These are phyloP conservation scores for Pythium aristosporum DNA, from an alignment of 352 stramenopile genomes.

Conservation along the genomic window DNA sequence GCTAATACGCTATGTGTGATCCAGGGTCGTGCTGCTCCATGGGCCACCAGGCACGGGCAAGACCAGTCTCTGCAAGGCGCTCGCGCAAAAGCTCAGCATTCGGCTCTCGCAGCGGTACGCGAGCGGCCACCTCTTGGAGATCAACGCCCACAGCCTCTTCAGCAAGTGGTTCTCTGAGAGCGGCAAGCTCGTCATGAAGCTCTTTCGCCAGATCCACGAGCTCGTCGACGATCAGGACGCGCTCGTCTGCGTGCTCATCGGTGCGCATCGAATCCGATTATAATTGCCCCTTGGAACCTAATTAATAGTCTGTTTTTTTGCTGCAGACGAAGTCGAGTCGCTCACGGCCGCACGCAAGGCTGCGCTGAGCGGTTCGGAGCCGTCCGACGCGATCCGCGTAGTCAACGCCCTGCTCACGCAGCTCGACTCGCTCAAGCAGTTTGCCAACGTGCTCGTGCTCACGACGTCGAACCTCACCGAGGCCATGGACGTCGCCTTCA, in stretches of 20 bases:
- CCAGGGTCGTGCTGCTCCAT: conserved; percentile 86
- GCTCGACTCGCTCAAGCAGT: conserved; percentile 79
- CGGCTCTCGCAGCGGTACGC: conserved; percentile 68
- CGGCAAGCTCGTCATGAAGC: conserved; percentile 91
- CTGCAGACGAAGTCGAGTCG: conserved; percentile 90
- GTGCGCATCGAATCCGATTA: conserved; percentile 26
- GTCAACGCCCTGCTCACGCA: conserved; percentile 93
- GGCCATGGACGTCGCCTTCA: conserved; percentile 91
- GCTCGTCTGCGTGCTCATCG: conserved; percentile 92
- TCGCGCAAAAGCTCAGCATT: conserved; percentile 93
- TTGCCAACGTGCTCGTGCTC: conserved; percentile 91
- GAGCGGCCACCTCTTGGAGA: conserved; percentile 84
- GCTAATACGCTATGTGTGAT: not conserved
- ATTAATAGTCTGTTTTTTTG: too few species aligned
- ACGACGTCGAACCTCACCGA: conserved; percentile 93
- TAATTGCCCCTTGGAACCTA: not conserved
- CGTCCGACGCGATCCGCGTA: conserved; percentile 89
- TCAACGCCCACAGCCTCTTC: conserved; percentile 93
- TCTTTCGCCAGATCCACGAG: conserved; percentile 91
- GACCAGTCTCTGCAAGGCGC: conserved; percentile 89
- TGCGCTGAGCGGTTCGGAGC: conserved; percentile 73
- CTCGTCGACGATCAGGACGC: conserved; percentile 85
- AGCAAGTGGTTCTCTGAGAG: conserved; percentile 95
- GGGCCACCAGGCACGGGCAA: conserved; percentile 93
- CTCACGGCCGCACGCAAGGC: conserved; percentile 81